Conservation (phyloP, 768 basidiomycete species). For the Suillus paluster region DNA sequence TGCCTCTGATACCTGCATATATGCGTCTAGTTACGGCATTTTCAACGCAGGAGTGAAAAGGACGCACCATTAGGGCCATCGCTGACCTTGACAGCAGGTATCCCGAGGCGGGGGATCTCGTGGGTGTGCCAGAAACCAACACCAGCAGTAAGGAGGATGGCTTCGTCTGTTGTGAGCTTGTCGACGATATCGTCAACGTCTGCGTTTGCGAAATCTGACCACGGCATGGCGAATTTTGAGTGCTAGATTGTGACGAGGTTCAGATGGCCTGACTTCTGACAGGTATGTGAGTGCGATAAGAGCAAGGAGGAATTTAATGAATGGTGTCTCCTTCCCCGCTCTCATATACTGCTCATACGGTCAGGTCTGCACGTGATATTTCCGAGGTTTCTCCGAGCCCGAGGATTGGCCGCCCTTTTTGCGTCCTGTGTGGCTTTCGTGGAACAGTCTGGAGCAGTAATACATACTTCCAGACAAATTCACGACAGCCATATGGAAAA, state of each 20-base stretch:
- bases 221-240: constrained; percentile 48
- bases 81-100: constrained; percentile 79
- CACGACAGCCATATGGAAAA: too few relatives aligned
- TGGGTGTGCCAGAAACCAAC: constrained; percentile 82
- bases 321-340: neutral
- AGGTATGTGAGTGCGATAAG: constrained; percentile 10
- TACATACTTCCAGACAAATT: too few relatives aligned
- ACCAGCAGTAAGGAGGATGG: constrained; percentile 72
- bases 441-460: neutral
- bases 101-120: constrained; percentile 61
- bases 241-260: neutral
- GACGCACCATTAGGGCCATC: constrained; percentile 76
- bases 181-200: constrained; percentile 64
- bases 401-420: constrained; percentile 14
- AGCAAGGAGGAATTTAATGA: constrained; percentile 11
- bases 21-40: neutral
- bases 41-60: constrained; percentile 7
- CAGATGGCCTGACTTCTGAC: constrained; percentile 1
- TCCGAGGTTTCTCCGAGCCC: constrained; percentile 8
- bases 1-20: constrained; percentile 56
- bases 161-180: constrained; percentile 74
- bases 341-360: constrained; percentile 12
- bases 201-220: constrained; percentile 71
- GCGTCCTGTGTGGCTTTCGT: neutral
- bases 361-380: constrained; percentile 22